Base-by-base conservation (phyloP, 106 monocot genomes). In the Ottelia alismoides region DNA sequence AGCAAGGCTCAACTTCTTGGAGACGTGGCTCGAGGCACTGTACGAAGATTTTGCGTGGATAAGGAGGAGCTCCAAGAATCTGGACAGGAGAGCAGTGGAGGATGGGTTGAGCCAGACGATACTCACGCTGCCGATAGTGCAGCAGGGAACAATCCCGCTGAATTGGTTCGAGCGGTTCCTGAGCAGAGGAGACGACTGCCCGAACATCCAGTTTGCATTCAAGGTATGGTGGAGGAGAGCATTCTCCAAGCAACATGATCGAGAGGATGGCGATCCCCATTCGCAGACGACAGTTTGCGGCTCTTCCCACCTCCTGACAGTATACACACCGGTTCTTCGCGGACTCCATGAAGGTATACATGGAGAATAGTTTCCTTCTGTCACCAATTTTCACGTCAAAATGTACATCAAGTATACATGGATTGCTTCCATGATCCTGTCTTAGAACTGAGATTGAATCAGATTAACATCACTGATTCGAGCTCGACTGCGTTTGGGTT, bases 11-110 rank as follows among this genome's bases (percentile, higher is more conserved):
- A 16, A 45, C 17, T 19, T 70, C 6, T 24, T 70, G 55, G 17
- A 55, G 25, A 47, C 55, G 19, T 70, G 70, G 70, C 55, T 70
- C 22, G 62, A 31, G 28, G 55, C 55, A 20, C 54, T 70, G 25
- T 55, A 54, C 25, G 70, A 55, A 7, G 70, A 70, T 53, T 70
- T 62, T 28, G 47, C 28, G 19, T 70, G 70, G 70, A 53, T 70
- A 47, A 52, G 45, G 62, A 40, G 55, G 28, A 29, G 31, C 7
- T 21, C 31, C 11, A 53, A 53, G 22, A 3, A 14, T 2, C 0
- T 61, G 20, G 69, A 69, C 22, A 30, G 23, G 48, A 53, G 12
- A 50, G 11, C 32, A 27, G 49, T 71, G 22, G 71, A 63, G 64
- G 71, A 71, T 11, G 63, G 49, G 20, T 25, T 71, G 28, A 17